Conservation (phyloP, 2,329 filamentous ascomycete species). For the Magnaporthales sp. region DNA sequence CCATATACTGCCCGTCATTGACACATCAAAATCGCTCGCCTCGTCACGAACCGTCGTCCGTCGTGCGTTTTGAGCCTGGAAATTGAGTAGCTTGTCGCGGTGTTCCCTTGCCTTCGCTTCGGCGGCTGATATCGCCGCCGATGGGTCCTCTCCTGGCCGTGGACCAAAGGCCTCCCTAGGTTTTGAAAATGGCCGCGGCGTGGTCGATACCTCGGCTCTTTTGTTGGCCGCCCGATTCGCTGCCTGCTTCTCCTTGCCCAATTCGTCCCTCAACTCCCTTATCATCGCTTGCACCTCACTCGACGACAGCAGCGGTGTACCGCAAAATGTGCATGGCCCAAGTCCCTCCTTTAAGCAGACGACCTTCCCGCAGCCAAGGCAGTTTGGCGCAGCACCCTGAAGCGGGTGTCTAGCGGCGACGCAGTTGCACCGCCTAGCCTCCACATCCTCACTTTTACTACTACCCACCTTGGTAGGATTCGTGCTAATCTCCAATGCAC, state of each 20-base stretch:
- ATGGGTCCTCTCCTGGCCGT: constrained; percentile 17
- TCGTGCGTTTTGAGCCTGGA: constrained; percentile 77
- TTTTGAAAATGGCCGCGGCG: constrained; percentile 50
- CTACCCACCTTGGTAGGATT: constrained; percentile 56
- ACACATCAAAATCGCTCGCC: constrained; percentile 55
- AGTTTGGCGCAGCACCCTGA: constrained; percentile 87
- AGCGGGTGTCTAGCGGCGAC: constrained; percentile 82
- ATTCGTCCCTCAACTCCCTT: constrained; percentile 70
- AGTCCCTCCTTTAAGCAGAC: constrained; percentile 91
- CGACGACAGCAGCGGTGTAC: constrained; percentile 59
- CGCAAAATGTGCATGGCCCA: constrained; percentile 89
- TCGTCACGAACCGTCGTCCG: constrained; percentile 83
- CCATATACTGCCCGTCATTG: constrained; percentile 59
- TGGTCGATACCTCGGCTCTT: constrained; percentile 54
- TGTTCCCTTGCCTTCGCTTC: constrained; percentile 66
- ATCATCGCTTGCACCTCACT: constrained; percentile 81
- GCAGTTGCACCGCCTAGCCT: constrained; percentile 70
- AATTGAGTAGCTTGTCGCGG: constrained; percentile 69
- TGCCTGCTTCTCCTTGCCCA: constrained; percentile 78
- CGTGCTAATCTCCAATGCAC: constrained; percentile 81
- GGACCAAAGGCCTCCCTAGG: constrained; percentile 18
- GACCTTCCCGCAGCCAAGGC: constrained; percentile 85
- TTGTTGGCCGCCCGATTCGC: constrained; percentile 65
- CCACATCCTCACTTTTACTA: constrained; percentile 34
- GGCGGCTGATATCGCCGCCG: constrained; percentile 37